Evolutionary conservation across 805 yeast genomes (phyloP), one percentile per base, ranked within the genome.

Genomic region (Millerozyma acaciae): DNA sequence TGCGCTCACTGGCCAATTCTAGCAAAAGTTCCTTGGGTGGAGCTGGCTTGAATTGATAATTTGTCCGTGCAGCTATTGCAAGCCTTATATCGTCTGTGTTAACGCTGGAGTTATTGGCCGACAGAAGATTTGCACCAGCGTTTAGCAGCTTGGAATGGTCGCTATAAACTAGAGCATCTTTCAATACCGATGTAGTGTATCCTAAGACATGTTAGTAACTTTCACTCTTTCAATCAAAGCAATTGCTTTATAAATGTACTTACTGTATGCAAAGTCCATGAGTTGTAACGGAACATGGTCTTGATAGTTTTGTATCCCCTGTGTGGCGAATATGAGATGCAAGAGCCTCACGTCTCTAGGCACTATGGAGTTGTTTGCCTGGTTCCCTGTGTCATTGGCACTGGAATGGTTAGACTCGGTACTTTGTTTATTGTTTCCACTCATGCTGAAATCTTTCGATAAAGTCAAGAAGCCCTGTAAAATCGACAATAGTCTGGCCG

Each of bases 241-340:
- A n/a, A n/a, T n/a, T n/a, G n/a, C n/a, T n/a, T n/a, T n/a, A n/a
- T n/a, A n/a, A n/a, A n/a, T n/a, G 17, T 26, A 62, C 68, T 43
- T 44, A 62, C 80, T 60, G 60, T 85, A 82, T 9, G 98, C 97
- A 65, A 93, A 93, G 56, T 93, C 98, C 95, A 94, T 87, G 37
- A 93, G 68, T 56, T 93, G 97, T 16, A 94, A 59, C 1, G 97
- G 96, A 3, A 93, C 97, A 37, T 88, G 95, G 52, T 93, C 97
- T 55, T 93, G 96, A 60, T 90, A 93, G 39, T 83, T 77, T 37
- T 83, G 85, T 17, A 93, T 84, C 1, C 95, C 89, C 62, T 90
- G 95, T 0, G 97, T 84, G 10, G 97, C 97, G 50, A 93, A 75
- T 21, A 93, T 82, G 55, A 93, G 66, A 55, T 90, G 97, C 29